A percentile compares a stretch with the other conserved stretches of the same genome.
Evolutionary conservation across 768 basidiomycete genomes (phyloP).

Genomic region (Termitomyces sp.): DNA sequence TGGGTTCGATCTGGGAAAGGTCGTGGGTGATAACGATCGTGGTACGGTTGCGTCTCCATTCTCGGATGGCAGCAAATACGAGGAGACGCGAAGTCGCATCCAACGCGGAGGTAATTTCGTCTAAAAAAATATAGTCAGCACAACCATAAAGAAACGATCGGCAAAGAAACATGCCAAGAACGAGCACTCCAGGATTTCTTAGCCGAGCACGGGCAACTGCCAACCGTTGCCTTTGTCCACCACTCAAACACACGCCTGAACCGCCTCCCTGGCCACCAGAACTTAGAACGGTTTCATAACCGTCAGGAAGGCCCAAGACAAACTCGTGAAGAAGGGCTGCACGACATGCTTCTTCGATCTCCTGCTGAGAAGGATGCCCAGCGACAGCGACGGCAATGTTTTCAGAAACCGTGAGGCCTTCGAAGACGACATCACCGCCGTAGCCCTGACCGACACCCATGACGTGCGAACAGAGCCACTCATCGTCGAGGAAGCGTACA

Average conservation of each 20-base stretch:
- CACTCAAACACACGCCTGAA: slow-evolving; percentile 65
- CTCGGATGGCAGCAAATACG: slow-evolving; percentile 69
- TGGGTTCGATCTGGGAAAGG: slow-evolving; percentile 68
- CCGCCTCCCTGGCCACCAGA: slow-evolving; percentile 37
- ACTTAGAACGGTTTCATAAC: slow-evolving; percentile 83
- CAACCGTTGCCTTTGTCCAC: slow-evolving; percentile 89
- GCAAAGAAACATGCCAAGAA: slow-evolving; percentile 67
- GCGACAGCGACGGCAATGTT: slow-evolving; percentile 73
- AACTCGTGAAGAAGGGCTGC: slow-evolving; percentile 88
- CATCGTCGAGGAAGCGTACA: slow-evolving; percentile 66
- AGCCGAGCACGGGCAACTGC: slow-evolving; percentile 86
- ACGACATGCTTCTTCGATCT: slow-evolving; percentile 81
- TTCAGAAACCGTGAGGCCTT: slow-evolving; percentile 77
- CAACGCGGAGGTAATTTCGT: slow-evolving; percentile 80
- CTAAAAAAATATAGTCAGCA: slow-evolving; percentile 30
- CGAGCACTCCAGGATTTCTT: slow-evolving; percentile 82
- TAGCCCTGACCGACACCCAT: slow-evolving; percentile 71
- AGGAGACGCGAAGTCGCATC: slow-evolving; percentile 85
- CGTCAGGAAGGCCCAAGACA: slow-evolving; percentile 75
- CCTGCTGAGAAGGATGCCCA: slow-evolving; percentile 58
- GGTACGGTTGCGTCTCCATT: slow-evolving; percentile 74
- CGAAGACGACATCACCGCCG: slow-evolving; percentile 64
- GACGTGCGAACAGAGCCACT: slow-evolving; percentile 66
- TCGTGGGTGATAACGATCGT: slow-evolving; percentile 97
- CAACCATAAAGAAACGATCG: background rate